phyloP scores from a whole-genome alignment of 108 stramenopile genomes.

The Aurantiochytrium sp. region DNA sequence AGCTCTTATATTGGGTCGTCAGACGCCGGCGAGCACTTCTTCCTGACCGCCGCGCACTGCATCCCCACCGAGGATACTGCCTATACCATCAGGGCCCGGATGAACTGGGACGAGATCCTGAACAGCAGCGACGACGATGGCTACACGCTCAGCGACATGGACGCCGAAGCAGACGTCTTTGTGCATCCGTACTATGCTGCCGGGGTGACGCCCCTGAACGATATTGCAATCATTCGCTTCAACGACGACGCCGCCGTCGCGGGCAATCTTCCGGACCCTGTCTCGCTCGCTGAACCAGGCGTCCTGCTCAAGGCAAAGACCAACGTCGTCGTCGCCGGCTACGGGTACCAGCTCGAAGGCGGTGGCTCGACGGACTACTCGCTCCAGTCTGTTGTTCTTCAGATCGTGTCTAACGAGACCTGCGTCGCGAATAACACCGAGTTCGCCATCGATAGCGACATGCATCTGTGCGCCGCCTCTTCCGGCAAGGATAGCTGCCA shows the following conservation, averaged over 20 bases:
- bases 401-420: not conserved
- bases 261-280: not conserved
- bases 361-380: not conserved
- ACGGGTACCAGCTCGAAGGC: not conserved
- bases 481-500: not conserved
- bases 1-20: not conserved
- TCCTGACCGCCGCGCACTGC: not conserved
- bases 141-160: not conserved
- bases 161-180: not conserved
- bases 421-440: not conserved
- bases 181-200: not conserved
- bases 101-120: not conserved
- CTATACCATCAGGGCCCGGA: not conserved
- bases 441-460: not conserved
- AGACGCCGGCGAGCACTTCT: not conserved
- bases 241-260: not conserved
- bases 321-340: not conserved
- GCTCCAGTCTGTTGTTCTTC: not conserved
- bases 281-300: not conserved
- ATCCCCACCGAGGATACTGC: not conserved
- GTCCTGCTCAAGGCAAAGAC: not conserved
- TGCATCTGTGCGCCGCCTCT: not conserved
- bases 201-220: not conserved
- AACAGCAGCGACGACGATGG: not conserved
- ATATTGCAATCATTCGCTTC: not conserved